Evolutionary conservation across 192 early-diverging fungal species (phyloP).

Genomic region (Lunasporangiospora selenospora): DNA sequence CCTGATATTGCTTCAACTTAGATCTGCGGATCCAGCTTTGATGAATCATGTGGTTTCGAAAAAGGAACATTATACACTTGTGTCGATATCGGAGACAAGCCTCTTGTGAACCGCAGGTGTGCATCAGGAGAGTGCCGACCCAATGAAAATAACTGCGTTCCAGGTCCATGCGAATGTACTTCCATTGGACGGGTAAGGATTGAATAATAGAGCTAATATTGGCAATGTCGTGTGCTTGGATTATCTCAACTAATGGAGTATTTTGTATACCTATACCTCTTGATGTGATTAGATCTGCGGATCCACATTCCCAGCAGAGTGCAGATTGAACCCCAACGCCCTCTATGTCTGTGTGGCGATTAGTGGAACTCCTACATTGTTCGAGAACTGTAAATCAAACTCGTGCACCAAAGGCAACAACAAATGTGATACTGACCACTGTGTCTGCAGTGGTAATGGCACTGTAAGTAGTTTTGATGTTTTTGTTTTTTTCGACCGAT

Average conservation of each 20-base stretch:
- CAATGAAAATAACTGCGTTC: no score
- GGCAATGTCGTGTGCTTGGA: no score
- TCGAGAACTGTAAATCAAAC: not conserved
- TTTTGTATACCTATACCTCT: not conserved
- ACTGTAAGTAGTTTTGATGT: slow-evolving; percentile 1
- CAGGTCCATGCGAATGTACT: no score
- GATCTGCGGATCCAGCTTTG: no score
- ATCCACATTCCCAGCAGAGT: not conserved
- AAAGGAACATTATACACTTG: no score
- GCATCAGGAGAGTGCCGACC: not conserved
- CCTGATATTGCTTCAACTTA: no score
- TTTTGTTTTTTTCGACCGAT: no score
- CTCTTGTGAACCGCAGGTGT: not conserved
- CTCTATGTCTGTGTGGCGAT: not conserved
- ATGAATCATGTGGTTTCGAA: no score
- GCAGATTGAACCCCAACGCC: not conserved
- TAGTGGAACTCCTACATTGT: not conserved
- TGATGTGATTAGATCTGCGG: not conserved
- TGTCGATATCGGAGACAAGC: no score
- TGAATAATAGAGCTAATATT: no score
- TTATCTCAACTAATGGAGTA: not conserved
- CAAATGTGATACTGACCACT: not conserved
- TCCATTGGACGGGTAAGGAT: no score
- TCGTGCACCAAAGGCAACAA: not conserved
- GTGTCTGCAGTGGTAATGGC: not conserved